Evolutionary conservation across 352 stramenopile species (phyloP), one percentile per base, ranked within the genome.

Genomic region (Globisporangium nunn): DNA sequence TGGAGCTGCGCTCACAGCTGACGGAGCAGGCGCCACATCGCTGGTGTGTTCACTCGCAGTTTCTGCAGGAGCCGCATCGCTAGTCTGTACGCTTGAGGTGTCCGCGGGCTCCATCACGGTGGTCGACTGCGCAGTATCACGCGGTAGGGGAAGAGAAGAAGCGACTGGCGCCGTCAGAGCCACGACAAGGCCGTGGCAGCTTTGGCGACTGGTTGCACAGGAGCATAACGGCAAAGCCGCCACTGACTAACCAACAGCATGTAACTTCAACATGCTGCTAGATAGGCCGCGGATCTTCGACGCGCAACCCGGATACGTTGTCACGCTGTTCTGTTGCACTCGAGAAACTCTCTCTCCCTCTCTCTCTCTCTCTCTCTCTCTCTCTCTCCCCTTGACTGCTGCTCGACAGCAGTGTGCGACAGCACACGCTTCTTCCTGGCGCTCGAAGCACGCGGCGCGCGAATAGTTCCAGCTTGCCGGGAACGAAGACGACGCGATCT

Each of bases 401-500:
- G 35, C 6, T 44, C 14, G 15, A 39, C 6, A 28, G 37, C 47
- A 58, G 12, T 50, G n/a, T 3, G 14, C 41, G 18, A 33, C 12
- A 4, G 54, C 37, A 47, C 56, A 59, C 44, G 66, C 59, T 52
- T 80, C 66, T 0, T 66, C 50, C 60, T 77, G 71, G 7, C 68
- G 62, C 59, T 77, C 57, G 29, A 54, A 44, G 43, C 71, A 80
- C 23, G 53, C 41, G 0, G 48, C 35, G 50, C 63, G 72, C 31
- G 41, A 15, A 30, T 68, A 79, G 18, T 11, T 45, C 0, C 51
- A 48, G 43, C 68, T 71, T 2, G 64, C 58, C 3, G 66, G 47
- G 45, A 77, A 75, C 37, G 68, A 57, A 43, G 57, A 77, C 31
- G 71, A 74, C 41, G 77, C 66, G 18, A 74, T 61, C 51, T 73